Evolutionary conservation across 106 monocot genomes (phyloP), one percentile per base, ranked within the genome.

Genomic region (Dendrobium catenatum): DNA sequence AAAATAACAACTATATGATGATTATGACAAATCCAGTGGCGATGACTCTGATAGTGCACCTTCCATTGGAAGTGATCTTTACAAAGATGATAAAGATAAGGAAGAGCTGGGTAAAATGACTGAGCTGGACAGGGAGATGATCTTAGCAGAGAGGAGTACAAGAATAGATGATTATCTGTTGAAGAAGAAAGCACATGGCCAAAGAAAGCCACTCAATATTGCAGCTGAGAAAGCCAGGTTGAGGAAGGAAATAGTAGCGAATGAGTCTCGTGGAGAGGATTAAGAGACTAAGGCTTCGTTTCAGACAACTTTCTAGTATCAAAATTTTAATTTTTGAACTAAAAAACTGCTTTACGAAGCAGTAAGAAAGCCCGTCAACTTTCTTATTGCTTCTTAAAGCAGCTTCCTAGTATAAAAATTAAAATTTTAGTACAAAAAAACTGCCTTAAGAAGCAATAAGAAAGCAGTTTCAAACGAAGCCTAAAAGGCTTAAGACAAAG

Each of bases 211-310:
- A 1, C 48, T 88, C 16, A 95, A 95, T 81, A 70, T 93, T 90
- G 43, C 95, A 33, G 33, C 33, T 33, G 33, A 95, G 77, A 95
- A 93, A 82, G 93, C 93, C 79, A 75, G 93, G 1, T 80, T 95
- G 73, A 84, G 93, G 80, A 95, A 91, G 78, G 91, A 93, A 82
- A 84, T 95, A 79, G 91, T 89, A 75, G 75, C 86, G n/a, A 89
- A 91, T 6, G 79, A 84, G 80, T 79, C 59, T 54, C 83, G 85
- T 9, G 73, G 85, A 5, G 91, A 95, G 78, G 91, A 93, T 31
- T 78, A 79, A 20, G 95, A 93, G 77, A 77, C 87, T 72, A 84
- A 85, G 26, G 26, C 26, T 26, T 26, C 26, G 26, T 26, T 26
- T 26, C 26, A 26, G 0, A 26, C 26, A 26, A 26, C 26, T 26